Conservation (phyloP, 1,284 basidiomycete genomes). For the Naganishia cerealis region DNA sequence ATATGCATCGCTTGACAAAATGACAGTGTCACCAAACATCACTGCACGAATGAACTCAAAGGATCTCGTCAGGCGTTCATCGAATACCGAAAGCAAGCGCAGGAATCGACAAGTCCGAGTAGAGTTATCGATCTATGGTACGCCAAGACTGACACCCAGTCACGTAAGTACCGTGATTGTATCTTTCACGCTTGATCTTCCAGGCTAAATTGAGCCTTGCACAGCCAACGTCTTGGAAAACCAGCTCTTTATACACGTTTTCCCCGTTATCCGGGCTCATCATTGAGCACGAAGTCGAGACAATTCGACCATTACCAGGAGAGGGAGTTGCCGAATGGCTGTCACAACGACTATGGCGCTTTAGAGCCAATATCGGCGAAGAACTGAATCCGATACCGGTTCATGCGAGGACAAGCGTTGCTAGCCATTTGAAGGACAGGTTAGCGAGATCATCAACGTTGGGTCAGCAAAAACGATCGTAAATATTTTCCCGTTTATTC, state of each 20-base stretch:
- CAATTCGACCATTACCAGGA: conserved; percentile 53
- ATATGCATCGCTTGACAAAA: conserved; percentile 43
- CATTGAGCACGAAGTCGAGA: conserved; percentile 52
- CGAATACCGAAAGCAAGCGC: conserved; percentile 26
- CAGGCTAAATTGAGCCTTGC: conserved; percentile 38
- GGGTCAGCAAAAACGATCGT: conserved; percentile 19
- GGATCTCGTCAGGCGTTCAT: not conserved
- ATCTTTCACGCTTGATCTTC: not conserved
- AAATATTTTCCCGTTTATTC: conserved; percentile 8
- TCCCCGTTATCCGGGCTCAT: conserved; percentile 53
- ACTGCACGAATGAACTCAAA: conserved; percentile 13
- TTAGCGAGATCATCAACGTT: conserved; percentile 7
- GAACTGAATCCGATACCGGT: conserved; percentile 24
- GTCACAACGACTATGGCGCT: conserved; percentile 45
- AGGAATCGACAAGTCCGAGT: conserved; percentile 50
- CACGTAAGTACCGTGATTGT: conserved; percentile 11
- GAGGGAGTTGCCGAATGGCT: conserved; percentile 54
- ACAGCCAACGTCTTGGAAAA: conserved; percentile 45
- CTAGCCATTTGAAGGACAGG: conserved; percentile 14
- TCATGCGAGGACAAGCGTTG: conserved; percentile 18
- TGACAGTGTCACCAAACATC: conserved; percentile 46
- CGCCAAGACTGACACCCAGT: conserved; percentile 42
- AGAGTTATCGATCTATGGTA: conserved; percentile 45
- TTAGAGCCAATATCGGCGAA: conserved; percentile 31
- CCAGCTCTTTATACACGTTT: conserved; percentile 53